phyloP scores from a whole-genome alignment of 495 filamentous ascomycete genomes.

The Achaetomiella virescens region DNA sequence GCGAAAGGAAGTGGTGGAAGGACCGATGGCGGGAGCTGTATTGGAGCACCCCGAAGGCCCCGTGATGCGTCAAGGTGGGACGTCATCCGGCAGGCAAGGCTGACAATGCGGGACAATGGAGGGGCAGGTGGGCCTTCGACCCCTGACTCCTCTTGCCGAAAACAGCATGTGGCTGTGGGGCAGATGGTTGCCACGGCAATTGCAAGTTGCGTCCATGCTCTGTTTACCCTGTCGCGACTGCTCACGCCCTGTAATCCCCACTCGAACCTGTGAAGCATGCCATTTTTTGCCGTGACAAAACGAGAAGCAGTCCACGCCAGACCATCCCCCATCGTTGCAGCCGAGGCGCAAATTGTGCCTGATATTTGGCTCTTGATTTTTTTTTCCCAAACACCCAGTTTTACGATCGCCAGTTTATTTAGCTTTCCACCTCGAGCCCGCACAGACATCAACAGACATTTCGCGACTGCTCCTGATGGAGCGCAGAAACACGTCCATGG shows the following conservation, averaged over 20 bases:
- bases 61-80: conserved; percentile 12
- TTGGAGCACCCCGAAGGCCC: background rate
- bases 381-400: background rate
- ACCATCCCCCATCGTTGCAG: conserved; percentile 1
- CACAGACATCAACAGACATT: background rate
- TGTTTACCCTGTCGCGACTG: conserved; percentile 15
- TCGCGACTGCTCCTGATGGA: conserved; percentile 29
- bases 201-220: background rate
- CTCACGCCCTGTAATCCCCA: conserved; percentile 11
- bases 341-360: background rate
- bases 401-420: conserved; percentile 1
- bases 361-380: background rate
- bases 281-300: conserved; percentile 10
- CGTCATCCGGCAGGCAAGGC: conserved; percentile 16
- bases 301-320: background rate
- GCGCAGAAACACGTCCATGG: conserved; percentile 26
- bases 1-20: too few relatives aligned
- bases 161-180: background rate
- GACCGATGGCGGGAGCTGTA: background rate
- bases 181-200: conserved; percentile 15
- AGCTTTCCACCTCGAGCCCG: background rate
- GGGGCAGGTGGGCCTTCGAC: conserved; percentile 9
- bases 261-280: background rate
- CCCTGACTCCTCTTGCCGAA: background rate
- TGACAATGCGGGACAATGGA: conserved; percentile 3